Percentiles rank a stretch among this genome's conserved stretches.
phyloP scores from a whole-genome alignment of 129 eudicot genomes.

The Lactuca saligna region DNA sequence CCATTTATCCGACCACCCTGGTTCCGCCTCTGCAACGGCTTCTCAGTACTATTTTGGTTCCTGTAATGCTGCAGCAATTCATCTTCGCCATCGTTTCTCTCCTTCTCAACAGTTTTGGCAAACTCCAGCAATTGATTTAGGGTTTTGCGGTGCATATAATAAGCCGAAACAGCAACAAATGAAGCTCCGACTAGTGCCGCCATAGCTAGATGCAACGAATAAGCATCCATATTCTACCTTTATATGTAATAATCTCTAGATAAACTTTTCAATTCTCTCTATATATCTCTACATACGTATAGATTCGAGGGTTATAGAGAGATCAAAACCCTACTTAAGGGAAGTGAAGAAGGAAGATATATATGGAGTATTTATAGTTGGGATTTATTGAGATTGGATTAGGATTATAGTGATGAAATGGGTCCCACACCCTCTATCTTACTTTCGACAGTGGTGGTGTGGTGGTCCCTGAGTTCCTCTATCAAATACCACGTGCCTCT shows the following conservation, averaged over 20 bases:
- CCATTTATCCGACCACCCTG: conserved; percentile 33
- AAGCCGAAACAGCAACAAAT: conserved; percentile 90
- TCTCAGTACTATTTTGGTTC: conserved; percentile 32
- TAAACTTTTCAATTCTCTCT: neutral
- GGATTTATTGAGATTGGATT: conserved; percentile 1
- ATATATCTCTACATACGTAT: neutral
- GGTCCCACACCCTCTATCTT: conserved; percentile 1
- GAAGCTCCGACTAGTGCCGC: conserved; percentile 98
- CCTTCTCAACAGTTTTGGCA: conserved; percentile 71
- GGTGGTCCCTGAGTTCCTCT: neutral
- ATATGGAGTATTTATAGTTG: conserved; percentile 23
- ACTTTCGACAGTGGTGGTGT: neutral
- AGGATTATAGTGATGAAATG: neutral
- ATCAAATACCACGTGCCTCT: conserved; percentile 25
- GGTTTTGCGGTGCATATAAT: conserved; percentile 97
- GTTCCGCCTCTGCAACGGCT: conserved; percentile 30
- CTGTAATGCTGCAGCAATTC: conserved; percentile 44
- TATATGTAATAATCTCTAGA: neutral
- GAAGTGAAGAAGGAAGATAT: neutral
- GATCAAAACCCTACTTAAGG: conserved; percentile 25
- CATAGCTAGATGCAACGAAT: conserved; percentile 85
- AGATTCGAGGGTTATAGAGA: neutral
- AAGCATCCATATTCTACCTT: conserved; percentile 48
- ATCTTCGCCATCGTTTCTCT: conserved; percentile 41
- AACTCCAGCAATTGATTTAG: conserved; percentile 82